Base-by-base conservation (phyloP, 257 asterid genomes). In the Salvia splendens region DNA sequence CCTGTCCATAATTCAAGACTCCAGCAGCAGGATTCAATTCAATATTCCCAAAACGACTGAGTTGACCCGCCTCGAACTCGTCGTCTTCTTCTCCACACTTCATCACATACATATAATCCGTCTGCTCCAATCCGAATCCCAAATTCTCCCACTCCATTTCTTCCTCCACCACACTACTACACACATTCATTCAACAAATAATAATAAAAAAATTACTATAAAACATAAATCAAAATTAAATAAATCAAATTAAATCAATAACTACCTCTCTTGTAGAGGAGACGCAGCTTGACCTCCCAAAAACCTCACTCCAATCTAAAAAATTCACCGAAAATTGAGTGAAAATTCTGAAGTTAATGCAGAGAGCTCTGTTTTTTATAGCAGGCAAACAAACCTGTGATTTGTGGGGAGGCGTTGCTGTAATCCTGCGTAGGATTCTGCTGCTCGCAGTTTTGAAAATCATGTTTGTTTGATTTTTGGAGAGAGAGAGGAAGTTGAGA, bases 1-100 rank as follows among this genome's bases (percentile, higher is more conserved):
- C 96, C 92, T 89, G 97, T 1, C 97, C 97, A 65, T 89, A 89
- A 48, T 89, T 89, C 41, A 89, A 51, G 46, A 89, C 97, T 5
- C 84, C 95, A 28, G 97, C 89, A 41, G 84, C 78, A 62, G 97
- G 97, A 72, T 87, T 86, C 71, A 89, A 43, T 64, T 87, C 82
- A 6, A 89, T 81, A 32, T 84, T 87, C 11, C 95, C 95, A 41
- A 71, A 89, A 16, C 77, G 86, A 15, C 53, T 67, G 35, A 89
- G 82, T 47, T 76, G 54, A 2, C 97, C 95, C 38, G 71, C 77
- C 45, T 45, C 56, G 75, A 87, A 89, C 24, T 50, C 47, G 12
- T 82, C 91, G 2, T 81, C 87, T 28, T 24, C 30, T 2, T 59
- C 61, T 5, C 78, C 63, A 61, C 80, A 71, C 41, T 77, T 87